Evolutionary conservation across 2,329 filamentous ascomycete genomes (phyloP).

Genomic region (Monilinia polystroma): DNA sequence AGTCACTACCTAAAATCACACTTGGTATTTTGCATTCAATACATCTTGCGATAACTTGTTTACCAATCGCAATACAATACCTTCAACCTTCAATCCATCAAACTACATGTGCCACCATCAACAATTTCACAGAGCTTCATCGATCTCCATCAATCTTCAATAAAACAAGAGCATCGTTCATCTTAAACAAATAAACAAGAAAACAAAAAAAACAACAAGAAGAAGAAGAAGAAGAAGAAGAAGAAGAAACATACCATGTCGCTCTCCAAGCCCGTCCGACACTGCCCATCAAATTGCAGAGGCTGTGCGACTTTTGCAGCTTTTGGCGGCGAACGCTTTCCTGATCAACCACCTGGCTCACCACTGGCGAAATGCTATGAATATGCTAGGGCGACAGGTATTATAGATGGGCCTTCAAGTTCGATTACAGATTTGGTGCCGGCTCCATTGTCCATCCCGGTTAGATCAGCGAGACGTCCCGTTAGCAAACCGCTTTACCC

Average conservation of each 20-base stretch:
- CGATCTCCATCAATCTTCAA: not conserved
- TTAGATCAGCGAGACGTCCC: not conserved
- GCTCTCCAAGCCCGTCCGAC: slow-evolving; percentile 13
- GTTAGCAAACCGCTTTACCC: not conserved
- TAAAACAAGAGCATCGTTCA: not conserved
- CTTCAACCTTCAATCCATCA: not conserved
- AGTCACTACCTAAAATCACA: not conserved
- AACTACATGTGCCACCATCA: not conserved
- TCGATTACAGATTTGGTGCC: not conserved
- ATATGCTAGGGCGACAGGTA: not conserved
- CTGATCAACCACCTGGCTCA: slow-evolving; percentile 1
- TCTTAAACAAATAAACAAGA: not conserved
- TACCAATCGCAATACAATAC: too few species aligned
- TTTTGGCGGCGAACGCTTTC: slow-evolving; percentile 7
- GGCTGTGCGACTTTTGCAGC: slow-evolving; percentile 11
- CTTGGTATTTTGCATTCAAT: not conserved
- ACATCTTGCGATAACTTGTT: not conserved
- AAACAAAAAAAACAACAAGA: not conserved
- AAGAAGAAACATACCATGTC: not conserved
- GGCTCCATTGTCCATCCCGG: not conserved
- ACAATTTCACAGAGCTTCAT: not conserved
- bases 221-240: too few species aligned
- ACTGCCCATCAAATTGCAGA: slow-evolving; percentile 11
- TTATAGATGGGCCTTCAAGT: not conserved
- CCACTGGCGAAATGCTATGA: not conserved